These are phyloP conservation scores for Termitomyces eurrhizus DNA, from an alignment of 768 basidiomycete species.

Conservation along the genomic window DNA sequence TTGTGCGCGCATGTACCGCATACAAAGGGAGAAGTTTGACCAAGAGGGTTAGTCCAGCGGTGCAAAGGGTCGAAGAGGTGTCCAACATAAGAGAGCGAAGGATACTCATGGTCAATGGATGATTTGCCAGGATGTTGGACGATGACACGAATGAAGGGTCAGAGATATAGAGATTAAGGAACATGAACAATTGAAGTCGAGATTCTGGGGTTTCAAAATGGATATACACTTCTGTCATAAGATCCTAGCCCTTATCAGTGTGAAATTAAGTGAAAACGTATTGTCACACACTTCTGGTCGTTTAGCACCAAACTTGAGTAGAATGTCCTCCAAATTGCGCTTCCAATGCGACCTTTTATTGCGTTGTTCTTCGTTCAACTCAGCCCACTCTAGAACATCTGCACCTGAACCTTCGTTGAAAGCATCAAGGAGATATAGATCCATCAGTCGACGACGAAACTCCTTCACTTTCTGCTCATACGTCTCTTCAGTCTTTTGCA, in stretches of 20 bases:
- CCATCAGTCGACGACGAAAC: constrained; percentile 67
- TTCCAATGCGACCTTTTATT: constrained; percentile 68
- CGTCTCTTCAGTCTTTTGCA: constrained; percentile 45
- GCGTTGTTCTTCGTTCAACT: constrained; percentile 57
- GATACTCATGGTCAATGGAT: constrained; percentile 63
- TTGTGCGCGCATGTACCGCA: constrained; percentile 56
- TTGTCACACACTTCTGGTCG: constrained; percentile 54
- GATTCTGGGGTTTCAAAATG: constrained; percentile 58
- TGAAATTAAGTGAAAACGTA: constrained; percentile 1
- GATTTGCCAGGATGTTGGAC: constrained; percentile 48
- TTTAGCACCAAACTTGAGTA: constrained; percentile 61
- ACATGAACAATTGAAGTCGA: constrained; percentile 65
- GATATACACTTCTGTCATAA: constrained; percentile 62
- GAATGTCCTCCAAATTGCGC: constrained; percentile 69
- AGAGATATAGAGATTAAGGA: constrained; percentile 62
- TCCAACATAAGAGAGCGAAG: constrained; percentile 68
- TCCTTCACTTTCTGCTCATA: constrained; percentile 48
- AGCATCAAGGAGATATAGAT: constrained; percentile 74
- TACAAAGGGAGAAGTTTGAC: constrained; percentile 73
- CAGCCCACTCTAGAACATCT: constrained; percentile 74
- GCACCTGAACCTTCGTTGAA: constrained; percentile 70
- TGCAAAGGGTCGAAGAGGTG: constrained; percentile 68
- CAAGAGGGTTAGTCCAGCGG: constrained; percentile 57
- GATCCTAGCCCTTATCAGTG: constrained; percentile 45
- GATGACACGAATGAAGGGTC: constrained; percentile 47